Evolutionary conservation across 352 stramenopile species (phyloP).

Genomic region (Pythium brachiatum): DNA sequence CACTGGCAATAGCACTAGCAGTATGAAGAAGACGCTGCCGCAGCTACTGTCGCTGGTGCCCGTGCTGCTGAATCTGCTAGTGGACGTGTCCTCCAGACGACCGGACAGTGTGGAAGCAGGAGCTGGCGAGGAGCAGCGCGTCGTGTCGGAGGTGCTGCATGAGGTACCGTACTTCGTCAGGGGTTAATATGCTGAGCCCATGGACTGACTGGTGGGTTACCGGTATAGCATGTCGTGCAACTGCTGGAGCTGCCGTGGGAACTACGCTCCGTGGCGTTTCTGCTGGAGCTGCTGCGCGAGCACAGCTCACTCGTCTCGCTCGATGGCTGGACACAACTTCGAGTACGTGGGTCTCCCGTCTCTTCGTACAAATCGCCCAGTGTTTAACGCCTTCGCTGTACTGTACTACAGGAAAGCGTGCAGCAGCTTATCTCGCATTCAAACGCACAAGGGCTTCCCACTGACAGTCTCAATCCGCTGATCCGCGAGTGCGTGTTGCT

Average conservation of each 20-base stretch:
- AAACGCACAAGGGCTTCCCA: background rate
- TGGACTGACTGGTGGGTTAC: background rate
- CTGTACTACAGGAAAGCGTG: conserved; percentile 16
- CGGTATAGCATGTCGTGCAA: conserved; percentile 45
- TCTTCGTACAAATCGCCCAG: too few species aligned
- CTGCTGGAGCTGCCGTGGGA: conserved; percentile 72
- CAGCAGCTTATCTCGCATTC: conserved; percentile 9
- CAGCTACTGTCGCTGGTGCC: conserved; percentile 64
- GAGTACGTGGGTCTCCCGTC: conserved; percentile 28
- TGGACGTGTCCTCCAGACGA: conserved; percentile 20
- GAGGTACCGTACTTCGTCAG: conserved; percentile 23
- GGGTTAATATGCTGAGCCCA: too few species aligned
- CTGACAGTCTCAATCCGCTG: conserved; percentile 40
- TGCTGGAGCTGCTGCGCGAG: conserved; percentile 61
- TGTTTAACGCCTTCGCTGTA: background rate
- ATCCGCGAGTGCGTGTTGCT: conserved; percentile 63
- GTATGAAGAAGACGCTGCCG: conserved; percentile 40
- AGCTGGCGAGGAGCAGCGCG: background rate
- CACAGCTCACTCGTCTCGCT: conserved; percentile 39
- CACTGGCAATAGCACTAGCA: background rate
- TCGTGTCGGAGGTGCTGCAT: conserved; percentile 12
- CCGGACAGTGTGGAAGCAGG: background rate
- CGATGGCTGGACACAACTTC: conserved; percentile 50
- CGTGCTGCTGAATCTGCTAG: conserved; percentile 47
- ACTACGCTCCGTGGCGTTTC: conserved; percentile 40